Conservation (phyloP, 106 monocot genomes). For the Dioscorea alata region DNA sequence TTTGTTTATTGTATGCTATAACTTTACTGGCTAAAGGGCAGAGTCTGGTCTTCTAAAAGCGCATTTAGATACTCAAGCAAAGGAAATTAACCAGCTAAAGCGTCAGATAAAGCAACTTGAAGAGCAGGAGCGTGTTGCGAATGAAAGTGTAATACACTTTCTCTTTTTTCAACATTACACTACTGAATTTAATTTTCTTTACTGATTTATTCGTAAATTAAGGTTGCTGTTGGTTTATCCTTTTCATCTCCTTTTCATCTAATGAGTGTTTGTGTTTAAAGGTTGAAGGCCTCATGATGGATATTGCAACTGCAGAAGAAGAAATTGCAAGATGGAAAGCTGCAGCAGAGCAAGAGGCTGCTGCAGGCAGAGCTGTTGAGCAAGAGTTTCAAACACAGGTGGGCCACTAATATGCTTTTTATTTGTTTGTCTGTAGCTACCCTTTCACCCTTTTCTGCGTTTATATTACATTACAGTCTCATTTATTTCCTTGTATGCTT, state of each 20-base stretch:
- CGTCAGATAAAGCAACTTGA: conserved; percentile 74
- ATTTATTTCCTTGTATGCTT: no score
- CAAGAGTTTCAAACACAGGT: conserved; percentile 80
- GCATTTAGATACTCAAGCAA: conserved; percentile 76
- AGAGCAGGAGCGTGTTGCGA: conserved; percentile 77
- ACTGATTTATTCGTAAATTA: not conserved
- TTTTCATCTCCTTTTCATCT: not conserved
- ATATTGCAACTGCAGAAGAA: conserved; percentile 93
- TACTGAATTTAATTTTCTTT: not conserved
- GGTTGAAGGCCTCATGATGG: conserved; percentile 99
- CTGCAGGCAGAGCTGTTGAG: conserved; percentile 85
- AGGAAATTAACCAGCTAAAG: conserved; percentile 63
- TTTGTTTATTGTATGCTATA: conserved; percentile 3
- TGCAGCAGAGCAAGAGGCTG: conserved; percentile 98
- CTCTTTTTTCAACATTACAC: no score
- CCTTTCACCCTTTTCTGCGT: no score
- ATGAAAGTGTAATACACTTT: conserved; percentile 70
- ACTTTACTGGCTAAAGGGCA: conserved; percentile 80
- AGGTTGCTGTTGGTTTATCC: not conserved
- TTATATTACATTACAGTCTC: no score
- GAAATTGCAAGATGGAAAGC: conserved; percentile 95
- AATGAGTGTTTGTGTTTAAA: conserved; percentile 21
- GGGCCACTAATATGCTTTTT: not conserved
- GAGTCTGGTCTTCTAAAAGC: conserved; percentile 85
- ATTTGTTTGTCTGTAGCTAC: no score